These are phyloP conservation scores for Gremmenia infestans DNA, from an alignment of 2,329 filamentous ascomycete species.

Conservation along the genomic window DNA sequence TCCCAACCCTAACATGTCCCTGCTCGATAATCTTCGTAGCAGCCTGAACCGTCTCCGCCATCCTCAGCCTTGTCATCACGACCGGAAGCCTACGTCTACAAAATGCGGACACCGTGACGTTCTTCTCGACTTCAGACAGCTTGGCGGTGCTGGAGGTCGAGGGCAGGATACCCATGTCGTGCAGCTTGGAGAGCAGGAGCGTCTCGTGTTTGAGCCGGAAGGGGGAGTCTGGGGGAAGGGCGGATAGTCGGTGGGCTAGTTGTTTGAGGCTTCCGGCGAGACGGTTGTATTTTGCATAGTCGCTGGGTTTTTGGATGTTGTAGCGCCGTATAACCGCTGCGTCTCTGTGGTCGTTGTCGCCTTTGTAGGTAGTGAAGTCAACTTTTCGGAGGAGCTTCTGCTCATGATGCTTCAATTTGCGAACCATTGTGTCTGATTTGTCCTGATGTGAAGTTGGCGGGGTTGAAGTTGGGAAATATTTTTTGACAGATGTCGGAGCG, in stretches of 20 bases:
- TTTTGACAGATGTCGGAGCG: constrained; percentile 9
- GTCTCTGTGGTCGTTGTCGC: constrained; percentile 81
- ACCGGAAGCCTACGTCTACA: constrained; percentile 79
- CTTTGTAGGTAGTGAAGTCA: constrained; percentile 92
- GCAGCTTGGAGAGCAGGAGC: constrained; percentile 83
- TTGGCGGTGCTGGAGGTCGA: constrained; percentile 60
- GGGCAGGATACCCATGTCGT: constrained; percentile 83
- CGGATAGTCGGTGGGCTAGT: constrained; percentile 80
- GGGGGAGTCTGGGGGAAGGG: constrained; percentile 73
- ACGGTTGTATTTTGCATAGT: constrained; percentile 66
- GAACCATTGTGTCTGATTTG: constrained; percentile 61
- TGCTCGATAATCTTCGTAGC: constrained; percentile 88
- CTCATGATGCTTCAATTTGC: constrained; percentile 96
- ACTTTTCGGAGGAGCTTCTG: constrained; percentile 87
- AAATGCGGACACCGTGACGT: constrained; percentile 84
- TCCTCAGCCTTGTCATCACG: constrained; percentile 82
- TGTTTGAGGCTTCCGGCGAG: constrained; percentile 82
- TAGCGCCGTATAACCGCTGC: constrained; percentile 77
- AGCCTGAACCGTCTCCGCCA: constrained; percentile 86
- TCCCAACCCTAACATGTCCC: constrained; percentile 86
- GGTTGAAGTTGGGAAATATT: constrained; percentile 15
- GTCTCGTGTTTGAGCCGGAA: constrained; percentile 80
- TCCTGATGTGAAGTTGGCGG: constrained; percentile 1
- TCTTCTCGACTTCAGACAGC: constrained; percentile 79
- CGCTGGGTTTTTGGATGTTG: constrained; percentile 82